A percentile compares a stretch with the other conserved stretches of the same genome.
Conservation (phyloP, 257 asterid species). For the Nicotiana tomentosiformis region DNA sequence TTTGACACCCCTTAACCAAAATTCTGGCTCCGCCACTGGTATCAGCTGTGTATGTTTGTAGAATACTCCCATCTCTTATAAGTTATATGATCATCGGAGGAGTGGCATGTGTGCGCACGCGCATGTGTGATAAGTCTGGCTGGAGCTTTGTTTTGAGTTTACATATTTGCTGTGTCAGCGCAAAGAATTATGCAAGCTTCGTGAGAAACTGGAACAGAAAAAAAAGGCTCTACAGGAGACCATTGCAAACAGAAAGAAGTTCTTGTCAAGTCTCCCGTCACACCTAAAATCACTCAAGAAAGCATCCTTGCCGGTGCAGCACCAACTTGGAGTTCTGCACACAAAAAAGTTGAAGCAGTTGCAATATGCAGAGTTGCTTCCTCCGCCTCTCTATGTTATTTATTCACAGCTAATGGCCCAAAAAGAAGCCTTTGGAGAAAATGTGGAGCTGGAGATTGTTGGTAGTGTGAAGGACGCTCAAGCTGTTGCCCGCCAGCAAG, state of each 20-base stretch:
- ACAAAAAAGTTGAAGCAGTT: slow-evolving; percentile 85
- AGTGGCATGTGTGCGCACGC: not conserved
- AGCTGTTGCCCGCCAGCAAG: slow-evolving; percentile 75
- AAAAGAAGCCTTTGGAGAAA: slow-evolving; percentile 92
- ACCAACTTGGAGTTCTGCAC: slow-evolving; percentile 78
- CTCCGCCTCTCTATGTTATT: slow-evolving; percentile 84
- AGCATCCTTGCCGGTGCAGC: slow-evolving; percentile 91
- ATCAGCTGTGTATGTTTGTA: not conserved
- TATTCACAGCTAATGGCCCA: slow-evolving; percentile 91
- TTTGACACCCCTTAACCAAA: too few species aligned
- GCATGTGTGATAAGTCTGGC: not conserved
- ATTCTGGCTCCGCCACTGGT: too few species aligned
- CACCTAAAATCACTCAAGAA: slow-evolving; percentile 94
- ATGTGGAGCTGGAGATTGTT: slow-evolving; percentile 71
- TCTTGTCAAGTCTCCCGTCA: slow-evolving; percentile 90
- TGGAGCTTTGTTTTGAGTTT: not conserved
- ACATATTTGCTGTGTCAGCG: slow-evolving; percentile 52
- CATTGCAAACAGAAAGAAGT: slow-evolving; percentile 76
- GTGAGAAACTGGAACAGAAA: slow-evolving; percentile 67
- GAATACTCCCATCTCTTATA: not conserved
- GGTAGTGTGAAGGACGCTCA: slow-evolving; percentile 96
- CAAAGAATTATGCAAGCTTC: slow-evolving; percentile 83
- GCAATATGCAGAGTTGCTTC: slow-evolving; percentile 90
- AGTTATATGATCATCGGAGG: not conserved
- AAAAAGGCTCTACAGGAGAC: slow-evolving; percentile 85